These are phyloP conservation scores for Stropharia rugosoannulata DNA, from an alignment of 768 basidiomycete species.

Conservation along the genomic window DNA sequence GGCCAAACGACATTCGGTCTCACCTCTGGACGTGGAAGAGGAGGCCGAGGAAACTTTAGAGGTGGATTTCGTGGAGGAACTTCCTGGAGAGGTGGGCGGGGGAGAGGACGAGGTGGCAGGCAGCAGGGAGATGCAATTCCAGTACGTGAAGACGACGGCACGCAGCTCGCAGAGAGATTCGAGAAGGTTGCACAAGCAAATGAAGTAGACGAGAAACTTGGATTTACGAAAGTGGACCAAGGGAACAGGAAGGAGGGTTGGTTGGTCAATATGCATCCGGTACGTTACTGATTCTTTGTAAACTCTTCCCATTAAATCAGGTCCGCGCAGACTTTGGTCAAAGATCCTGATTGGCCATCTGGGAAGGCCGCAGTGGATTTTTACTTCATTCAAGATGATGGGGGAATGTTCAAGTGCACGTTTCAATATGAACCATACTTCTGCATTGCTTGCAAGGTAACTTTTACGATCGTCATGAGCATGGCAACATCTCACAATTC, in stretches of 20 bases:
- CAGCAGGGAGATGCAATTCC: constrained; percentile 49
- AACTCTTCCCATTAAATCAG: not conserved
- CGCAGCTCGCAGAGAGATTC: constrained; percentile 81
- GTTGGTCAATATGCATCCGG: constrained; percentile 99
- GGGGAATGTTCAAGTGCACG: constrained; percentile 94
- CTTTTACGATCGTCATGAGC: constrained; percentile 16
- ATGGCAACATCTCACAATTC: constrained; percentile 3
- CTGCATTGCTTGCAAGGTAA: constrained; percentile 86
- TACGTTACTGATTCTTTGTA: constrained; percentile 37
- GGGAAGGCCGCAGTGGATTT: constrained; percentile 93
- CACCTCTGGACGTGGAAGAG: constrained; percentile 47
- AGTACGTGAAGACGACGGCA: constrained; percentile 87
- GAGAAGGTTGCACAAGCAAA: constrained; percentile 75
- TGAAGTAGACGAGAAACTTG: constrained; percentile 92
- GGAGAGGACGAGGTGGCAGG: constrained; percentile 52
- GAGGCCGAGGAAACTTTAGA: constrained; percentile 42
- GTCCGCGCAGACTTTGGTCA: constrained; percentile 68
- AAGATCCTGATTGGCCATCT: constrained; percentile 80
- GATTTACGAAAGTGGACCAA: constrained; percentile 80
- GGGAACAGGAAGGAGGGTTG: constrained; percentile 82
- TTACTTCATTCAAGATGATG: constrained; percentile 97
- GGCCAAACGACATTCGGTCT: constrained; percentile 59
- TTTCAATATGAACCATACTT: constrained; percentile 95
- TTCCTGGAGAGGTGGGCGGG: constrained; percentile 55
- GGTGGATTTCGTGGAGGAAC: constrained; percentile 45